Percentiles rank a stretch among this genome's conserved stretches.
Evolutionary conservation across 73 alveolate species (phyloP).

Genomic region (Paramecium primaurelia): DNA sequence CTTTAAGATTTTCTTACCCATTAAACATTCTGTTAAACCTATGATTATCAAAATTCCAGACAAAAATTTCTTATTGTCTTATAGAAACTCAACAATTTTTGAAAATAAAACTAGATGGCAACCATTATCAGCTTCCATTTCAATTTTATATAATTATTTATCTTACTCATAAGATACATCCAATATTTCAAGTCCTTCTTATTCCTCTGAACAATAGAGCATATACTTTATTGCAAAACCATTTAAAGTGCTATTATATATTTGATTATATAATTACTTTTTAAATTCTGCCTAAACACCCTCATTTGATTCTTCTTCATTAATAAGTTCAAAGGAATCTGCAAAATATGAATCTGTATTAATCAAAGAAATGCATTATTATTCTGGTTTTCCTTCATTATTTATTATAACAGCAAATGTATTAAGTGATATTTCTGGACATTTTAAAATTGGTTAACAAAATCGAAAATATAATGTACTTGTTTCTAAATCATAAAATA

Average conservation of each 20-base stretch:
- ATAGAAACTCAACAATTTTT: neutral
- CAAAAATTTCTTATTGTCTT: neutral
- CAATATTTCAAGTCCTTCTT: neutral
- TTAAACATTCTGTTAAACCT: neutral
- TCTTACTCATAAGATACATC: neutral
- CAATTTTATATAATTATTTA: neutral
- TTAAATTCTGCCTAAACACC: neutral
- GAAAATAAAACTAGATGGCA: neutral
- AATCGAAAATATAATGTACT: slow-evolving; percentile 9
- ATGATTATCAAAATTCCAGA: neutral
- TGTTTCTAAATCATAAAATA: neutral
- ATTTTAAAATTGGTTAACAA: neutral
- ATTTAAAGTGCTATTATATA: neutral
- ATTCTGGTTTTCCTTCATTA: neutral
- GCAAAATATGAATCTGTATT: neutral
- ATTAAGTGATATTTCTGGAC: neutral
- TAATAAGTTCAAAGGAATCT: neutral
- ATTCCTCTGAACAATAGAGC: neutral
- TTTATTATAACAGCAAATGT: neutral
- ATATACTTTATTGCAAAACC: neutral
- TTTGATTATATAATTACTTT: neutral
- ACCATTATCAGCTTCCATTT: neutral
- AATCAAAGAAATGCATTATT: neutral
- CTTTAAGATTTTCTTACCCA: neutral
- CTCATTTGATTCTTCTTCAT: neutral